A percentile compares a stretch with the other conserved stretches of the same genome.
Conservation (phyloP, 768 basidiomycete genomes). For the Leccinum boreale region DNA sequence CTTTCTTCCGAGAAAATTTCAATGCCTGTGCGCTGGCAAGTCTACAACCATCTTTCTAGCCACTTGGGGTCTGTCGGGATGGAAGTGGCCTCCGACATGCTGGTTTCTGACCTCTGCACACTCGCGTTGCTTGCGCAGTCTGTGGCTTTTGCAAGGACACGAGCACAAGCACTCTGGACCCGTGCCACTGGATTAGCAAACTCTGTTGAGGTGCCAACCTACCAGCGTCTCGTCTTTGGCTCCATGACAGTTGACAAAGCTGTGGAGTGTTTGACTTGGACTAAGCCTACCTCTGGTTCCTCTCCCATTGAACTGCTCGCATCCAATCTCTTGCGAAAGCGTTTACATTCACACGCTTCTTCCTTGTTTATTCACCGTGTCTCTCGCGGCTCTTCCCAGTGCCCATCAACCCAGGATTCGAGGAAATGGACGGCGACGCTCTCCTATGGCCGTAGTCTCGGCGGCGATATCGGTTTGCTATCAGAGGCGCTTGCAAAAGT, state of each 20-base stretch:
- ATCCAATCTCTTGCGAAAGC: conserved; percentile 45
- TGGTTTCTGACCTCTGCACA: conserved; percentile 51
- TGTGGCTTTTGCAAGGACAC: conserved; percentile 33
- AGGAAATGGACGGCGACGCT: conserved; percentile 48
- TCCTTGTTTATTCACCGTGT: conserved; percentile 51
- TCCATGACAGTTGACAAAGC: conserved; percentile 55
- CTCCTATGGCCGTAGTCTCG: conserved; percentile 59
- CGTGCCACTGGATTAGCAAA: conserved; percentile 28
- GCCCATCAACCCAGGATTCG: conserved; percentile 21
- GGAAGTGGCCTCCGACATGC: conserved; percentile 27
- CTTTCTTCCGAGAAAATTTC: conserved; percentile 30
- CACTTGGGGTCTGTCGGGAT: background rate
- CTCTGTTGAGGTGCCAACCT: conserved; percentile 34
- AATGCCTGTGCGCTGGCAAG: conserved; percentile 44
- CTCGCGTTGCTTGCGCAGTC: conserved; percentile 55
- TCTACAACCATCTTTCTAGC: conserved; percentile 51
- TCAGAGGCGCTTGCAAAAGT: conserved; percentile 56
- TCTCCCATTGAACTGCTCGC: conserved; percentile 53
- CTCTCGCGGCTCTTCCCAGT: conserved; percentile 18
- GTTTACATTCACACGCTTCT: conserved; percentile 51
- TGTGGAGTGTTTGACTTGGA: conserved; percentile 33
- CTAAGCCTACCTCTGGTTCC: conserved; percentile 10
- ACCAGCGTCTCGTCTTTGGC: conserved; percentile 55
- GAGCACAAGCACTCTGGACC: conserved; percentile 46
- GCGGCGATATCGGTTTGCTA: conserved; percentile 53